Conservation (phyloP, 2,329 filamentous ascomycete species). For the Beauveria sp. region DNA sequence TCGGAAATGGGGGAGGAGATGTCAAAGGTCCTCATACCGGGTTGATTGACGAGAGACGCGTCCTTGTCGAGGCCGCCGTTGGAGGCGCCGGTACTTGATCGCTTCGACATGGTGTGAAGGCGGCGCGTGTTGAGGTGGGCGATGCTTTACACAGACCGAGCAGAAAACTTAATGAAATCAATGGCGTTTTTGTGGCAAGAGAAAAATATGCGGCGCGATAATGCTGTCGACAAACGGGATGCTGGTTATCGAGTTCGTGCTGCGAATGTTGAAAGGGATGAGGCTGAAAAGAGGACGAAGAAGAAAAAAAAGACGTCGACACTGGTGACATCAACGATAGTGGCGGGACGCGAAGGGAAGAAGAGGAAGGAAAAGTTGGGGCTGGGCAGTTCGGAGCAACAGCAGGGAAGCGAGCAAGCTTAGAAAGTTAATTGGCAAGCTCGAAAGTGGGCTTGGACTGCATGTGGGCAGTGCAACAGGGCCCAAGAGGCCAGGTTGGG, state of each 20-base stretch:
- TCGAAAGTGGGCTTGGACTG: no score
- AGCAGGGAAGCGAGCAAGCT: neutral
- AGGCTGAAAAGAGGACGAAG: neutral
- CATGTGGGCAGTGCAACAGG: no score
- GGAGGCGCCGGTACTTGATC: slow-evolving; percentile 33
- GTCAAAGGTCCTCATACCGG: slow-evolving; percentile 22
- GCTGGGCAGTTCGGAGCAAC: neutral
- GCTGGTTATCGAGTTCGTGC: neutral
- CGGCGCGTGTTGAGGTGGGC: neutral
- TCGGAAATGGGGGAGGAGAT: neutral
- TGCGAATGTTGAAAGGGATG: neutral
- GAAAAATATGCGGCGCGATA: neutral
- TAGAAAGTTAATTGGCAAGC: no score
- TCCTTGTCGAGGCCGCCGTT: slow-evolving; percentile 23
- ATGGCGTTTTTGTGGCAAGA: no score
- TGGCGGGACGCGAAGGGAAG: neutral
- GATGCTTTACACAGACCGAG: no score
- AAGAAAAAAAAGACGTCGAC: no score
- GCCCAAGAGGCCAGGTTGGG: no score
- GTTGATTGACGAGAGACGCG: slow-evolving; percentile 19
- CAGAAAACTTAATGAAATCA: no score
- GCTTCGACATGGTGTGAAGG: slow-evolving; percentile 51
- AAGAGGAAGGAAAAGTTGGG: neutral
- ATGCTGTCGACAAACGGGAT: neutral
- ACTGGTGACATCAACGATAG: slow-evolving; percentile 3